phyloP scores from a whole-genome alignment of 2,329 filamentous ascomycete genomes.

The Cladophialophora yegresii region DNA sequence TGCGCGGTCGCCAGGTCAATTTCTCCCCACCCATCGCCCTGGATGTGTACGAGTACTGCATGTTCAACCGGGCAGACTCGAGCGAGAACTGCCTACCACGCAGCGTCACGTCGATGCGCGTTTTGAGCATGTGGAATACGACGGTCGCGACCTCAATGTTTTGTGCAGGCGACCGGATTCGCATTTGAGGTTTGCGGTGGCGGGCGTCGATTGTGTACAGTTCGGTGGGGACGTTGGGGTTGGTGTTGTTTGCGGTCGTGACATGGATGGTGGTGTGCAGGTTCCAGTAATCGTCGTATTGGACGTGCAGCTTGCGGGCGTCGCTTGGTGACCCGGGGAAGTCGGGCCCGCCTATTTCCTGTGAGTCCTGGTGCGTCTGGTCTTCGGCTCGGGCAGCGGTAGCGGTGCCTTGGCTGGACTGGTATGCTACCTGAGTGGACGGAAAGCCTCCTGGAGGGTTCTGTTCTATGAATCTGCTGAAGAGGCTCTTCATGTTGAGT shows the following conservation, averaged over 20 bases:
- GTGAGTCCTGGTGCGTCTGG: background rate
- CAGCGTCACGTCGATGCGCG: conserved; percentile 3
- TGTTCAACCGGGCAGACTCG: background rate
- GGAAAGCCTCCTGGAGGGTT: background rate
- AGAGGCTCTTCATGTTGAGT: background rate
- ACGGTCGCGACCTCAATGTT: conserved; percentile 6
- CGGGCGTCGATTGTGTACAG: conserved; percentile 7
- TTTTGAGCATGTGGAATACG: background rate
- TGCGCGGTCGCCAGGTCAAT: conserved; percentile 11
- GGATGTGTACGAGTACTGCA: conserved; percentile 10
- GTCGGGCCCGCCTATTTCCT: background rate
- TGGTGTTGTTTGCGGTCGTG: background rate
- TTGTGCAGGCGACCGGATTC: background rate
- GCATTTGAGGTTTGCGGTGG: conserved; percentile 12
- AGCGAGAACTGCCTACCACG: background rate
- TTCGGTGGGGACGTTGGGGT: background rate
- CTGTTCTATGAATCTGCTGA: background rate
- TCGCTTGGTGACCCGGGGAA: background rate
- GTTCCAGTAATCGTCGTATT: conserved; percentile 11
- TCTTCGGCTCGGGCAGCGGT: background rate
- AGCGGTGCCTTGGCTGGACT: no score
- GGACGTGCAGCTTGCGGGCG: conserved; percentile 1
- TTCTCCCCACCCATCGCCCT: conserved; percentile 8
- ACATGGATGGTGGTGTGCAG: conserved; percentile 9
- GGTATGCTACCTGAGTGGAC: background rate